Percentiles rank a stretch among this genome's conserved stretches.
These are phyloP conservation scores for Angomonas deanei DNA, from an alignment of 208 protist genomes.

Conservation along the genomic window DNA sequence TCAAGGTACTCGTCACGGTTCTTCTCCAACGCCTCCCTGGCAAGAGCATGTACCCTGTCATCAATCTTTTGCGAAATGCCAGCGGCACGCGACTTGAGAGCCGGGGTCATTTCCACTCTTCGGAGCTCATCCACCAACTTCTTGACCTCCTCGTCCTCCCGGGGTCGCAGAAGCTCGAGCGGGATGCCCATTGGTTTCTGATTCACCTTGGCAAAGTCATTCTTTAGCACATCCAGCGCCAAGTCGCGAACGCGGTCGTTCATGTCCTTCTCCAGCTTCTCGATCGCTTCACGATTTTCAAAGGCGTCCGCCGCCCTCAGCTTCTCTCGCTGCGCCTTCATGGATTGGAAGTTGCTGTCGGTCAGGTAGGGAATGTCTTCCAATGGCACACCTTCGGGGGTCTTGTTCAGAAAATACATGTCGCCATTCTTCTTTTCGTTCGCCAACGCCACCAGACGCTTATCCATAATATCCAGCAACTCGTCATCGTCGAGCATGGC, in stretches of 20 bases:
- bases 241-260: constrained; percentile 37
- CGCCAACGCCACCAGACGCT: constrained; percentile 52
- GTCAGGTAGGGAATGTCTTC: constrained; percentile 26
- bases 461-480: constrained; percentile 49
- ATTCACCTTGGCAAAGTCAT: constrained; percentile 59
- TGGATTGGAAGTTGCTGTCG: constrained; percentile 39
- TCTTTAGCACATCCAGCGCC: constrained; percentile 29
- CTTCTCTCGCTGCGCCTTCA: constrained; percentile 40
- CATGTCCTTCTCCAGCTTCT: constrained; percentile 47
- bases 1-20: constrained; percentile 56
- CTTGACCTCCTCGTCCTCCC: constrained; percentile 34
- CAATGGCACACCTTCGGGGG: constrained; percentile 35
- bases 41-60: constrained; percentile 34
- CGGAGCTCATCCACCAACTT: constrained; percentile 44
- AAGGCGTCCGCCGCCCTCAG: constrained; percentile 38
- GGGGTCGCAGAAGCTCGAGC: constrained; percentile 48
- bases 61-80: constrained; percentile 39
- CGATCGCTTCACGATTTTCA: constrained; percentile 46
- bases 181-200: constrained; percentile 51
- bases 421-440: constrained; percentile 63
- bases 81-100: constrained; percentile 24
- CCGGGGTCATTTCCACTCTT: constrained; percentile 15
- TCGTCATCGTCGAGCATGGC: constrained; percentile 35
- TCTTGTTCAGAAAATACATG: constrained; percentile 65
- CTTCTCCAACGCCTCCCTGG: constrained; percentile 35